Evolutionary conservation across 768 basidiomycete genomes (phyloP).

Genomic region (Suillus subalutaceus): DNA sequence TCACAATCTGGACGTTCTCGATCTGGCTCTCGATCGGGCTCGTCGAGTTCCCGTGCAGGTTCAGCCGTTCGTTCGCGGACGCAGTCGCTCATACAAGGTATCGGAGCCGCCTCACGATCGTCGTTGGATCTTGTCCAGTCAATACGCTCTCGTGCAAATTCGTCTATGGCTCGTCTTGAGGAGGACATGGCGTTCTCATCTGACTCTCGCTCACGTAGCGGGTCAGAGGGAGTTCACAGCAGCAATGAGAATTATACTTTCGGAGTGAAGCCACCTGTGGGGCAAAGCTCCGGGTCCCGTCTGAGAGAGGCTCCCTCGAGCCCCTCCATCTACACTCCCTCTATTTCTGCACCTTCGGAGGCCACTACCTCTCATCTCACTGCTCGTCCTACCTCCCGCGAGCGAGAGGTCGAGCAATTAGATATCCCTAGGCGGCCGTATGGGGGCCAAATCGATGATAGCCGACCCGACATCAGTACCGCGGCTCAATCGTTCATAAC

Average conservation of each 20-base stretch:
- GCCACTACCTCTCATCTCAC: constrained; percentile 28
- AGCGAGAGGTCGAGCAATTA: constrained; percentile 23
- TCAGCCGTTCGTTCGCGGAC: constrained; percentile 63
- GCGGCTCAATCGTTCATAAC: constrained; percentile 73
- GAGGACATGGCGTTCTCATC: constrained; percentile 47
- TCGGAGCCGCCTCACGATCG: constrained; percentile 62
- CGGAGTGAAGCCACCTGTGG: constrained; percentile 36
- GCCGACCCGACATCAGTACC: constrained; percentile 66
- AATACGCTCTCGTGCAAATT: constrained; percentile 58
- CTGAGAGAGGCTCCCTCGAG: constrained; percentile 21
- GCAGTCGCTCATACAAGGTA: constrained; percentile 67
- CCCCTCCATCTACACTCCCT: constrained; percentile 14
- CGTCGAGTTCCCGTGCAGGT: constrained; percentile 46
- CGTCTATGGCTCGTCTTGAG: constrained; percentile 71
- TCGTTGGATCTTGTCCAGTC: constrained; percentile 59
- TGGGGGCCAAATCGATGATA: constrained; percentile 31
- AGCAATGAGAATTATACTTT: constrained; percentile 76
- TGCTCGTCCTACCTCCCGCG: constrained; percentile 18
- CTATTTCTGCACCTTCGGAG: constrained; percentile 29
- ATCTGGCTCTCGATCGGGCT: constrained; percentile 25
- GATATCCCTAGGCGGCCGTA: constrained; percentile 30
- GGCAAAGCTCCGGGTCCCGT: constrained; percentile 19
- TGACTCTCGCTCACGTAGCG: constrained; percentile 40
- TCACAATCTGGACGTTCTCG: constrained; percentile 41
- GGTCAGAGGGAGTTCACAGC: constrained; percentile 49